These are phyloP conservation scores for Zychaea mexicana DNA, from an alignment of 371 early-diverging fungal species.

Conservation along the genomic window DNA sequence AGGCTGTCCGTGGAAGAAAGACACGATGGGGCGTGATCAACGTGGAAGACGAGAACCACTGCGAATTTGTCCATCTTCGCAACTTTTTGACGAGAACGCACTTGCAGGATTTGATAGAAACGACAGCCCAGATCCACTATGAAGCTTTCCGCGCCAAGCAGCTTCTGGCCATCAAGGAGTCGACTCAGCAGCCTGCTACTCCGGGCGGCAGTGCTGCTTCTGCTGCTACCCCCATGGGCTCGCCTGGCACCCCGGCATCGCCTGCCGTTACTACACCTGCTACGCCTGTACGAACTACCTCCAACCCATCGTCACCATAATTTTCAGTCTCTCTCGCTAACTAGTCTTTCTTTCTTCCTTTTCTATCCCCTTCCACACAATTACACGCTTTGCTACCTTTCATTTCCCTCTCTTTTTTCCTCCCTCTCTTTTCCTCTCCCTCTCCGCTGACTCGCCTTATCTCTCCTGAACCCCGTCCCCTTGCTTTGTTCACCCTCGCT, in stretches of 20 bases:
- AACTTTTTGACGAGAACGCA: constrained; percentile 85
- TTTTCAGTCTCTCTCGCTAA: no score
- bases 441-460: no score
- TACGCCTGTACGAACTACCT: constrained; percentile 17
- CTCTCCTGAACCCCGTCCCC: background rate
- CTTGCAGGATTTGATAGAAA: constrained; percentile 82
- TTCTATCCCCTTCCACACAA: background rate
- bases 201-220: no score
- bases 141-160: constrained; percentile 89
- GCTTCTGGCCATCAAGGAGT: constrained; percentile 79
- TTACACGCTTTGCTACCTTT: background rate
- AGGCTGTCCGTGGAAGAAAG: constrained; percentile 69
- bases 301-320: constrained; percentile 17
- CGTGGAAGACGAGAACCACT: constrained; percentile 70
- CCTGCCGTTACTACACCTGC: constrained; percentile 1
- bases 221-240: constrained; percentile 9
- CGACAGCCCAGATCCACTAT: constrained; percentile 82
- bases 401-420: background rate
- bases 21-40: constrained; percentile 72
- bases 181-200: constrained; percentile 27
- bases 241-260: constrained; percentile 7
- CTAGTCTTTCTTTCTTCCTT: background rate
- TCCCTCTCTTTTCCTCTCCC: background rate
- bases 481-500: background rate
- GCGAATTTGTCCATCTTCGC: constrained; percentile 80